Base-by-base conservation (phyloP, 306 rosid species). In the Geum urbanum region DNA sequence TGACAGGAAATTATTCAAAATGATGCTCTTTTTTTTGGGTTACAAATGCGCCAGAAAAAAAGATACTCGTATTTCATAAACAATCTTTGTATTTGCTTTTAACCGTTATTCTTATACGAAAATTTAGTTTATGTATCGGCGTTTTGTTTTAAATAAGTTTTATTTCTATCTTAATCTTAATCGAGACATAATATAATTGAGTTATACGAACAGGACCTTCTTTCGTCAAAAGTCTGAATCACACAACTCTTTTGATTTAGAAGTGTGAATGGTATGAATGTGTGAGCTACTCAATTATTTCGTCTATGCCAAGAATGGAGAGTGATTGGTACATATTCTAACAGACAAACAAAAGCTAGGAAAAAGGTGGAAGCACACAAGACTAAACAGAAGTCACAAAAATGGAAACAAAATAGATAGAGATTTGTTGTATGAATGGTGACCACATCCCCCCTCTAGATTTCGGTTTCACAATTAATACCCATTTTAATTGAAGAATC, bases 201-300 rank as follows among this genome's bases (percentile, higher is more conserved):
- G 8, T 22, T 2, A 22, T 56, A 20, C 9, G 37, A 3, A 2
- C 3, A 32, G 37, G 1, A 2, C 37, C 3, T 32, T 32, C 7
- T 7, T 59, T 59, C 18, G 18, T 14, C 65, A 59, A 1, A 35
- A 15, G 20, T 59, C 64, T 59, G 19, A 8, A 35, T 59, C 46
- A 15, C 7, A 37, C 65, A 37, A 35, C 22, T 35, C 3, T 11
- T 14, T 35, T 59, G 45, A 16, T 11, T 35, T n/a, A 39, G 40
- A 62, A 62, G 49, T 62, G 67, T 18, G 49, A 62, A 18, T 40
- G 67, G 67, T 18, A 41, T 40, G 49, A 62, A 39, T 24, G 35
- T 53, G 63, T 53, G 63, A 1, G 50, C 35, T 18, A 9, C 49
- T 40, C 67, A 62, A 62, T 62, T 40, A 41, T 62, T 61, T 62